A percentile compares a stretch with the other conserved stretches of the same genome.
phyloP scores from a whole-genome alignment of 2,329 filamentous ascomycete genomes.

The Xenosphaeropsis pyriputrescens region DNA sequence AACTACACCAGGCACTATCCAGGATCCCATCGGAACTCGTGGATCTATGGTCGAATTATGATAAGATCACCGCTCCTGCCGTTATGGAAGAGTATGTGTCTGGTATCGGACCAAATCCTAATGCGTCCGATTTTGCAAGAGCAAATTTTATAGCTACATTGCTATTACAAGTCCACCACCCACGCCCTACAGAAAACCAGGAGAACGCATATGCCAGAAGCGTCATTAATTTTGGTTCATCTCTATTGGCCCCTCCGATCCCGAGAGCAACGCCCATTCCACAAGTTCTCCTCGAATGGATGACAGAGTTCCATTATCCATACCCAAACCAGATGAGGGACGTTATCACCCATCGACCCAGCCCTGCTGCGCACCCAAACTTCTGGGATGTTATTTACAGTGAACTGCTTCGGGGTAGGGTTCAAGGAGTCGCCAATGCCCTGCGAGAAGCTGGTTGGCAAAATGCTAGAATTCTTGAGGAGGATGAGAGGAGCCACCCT shows the following conservation, averaged over 20 bases:
- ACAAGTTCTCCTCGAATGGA: constrained; percentile 70
- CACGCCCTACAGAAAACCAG: constrained; percentile 21
- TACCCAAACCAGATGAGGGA: constrained; percentile 52
- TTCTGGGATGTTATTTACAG: constrained; percentile 82
- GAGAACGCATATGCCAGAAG: constrained; percentile 3
- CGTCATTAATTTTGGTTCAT: constrained; percentile 20
- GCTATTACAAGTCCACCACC: constrained; percentile 67
- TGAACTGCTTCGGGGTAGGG: constrained; percentile 59
- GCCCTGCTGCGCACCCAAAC: constrained; percentile 58
- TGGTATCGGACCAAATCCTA: constrained; percentile 49
- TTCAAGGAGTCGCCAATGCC: constrained; percentile 50
- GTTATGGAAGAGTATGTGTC: constrained; percentile 37
- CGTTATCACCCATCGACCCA: constrained; percentile 49
- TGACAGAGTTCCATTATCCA: constrained; percentile 59
- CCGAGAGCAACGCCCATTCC: constrained; percentile 43
- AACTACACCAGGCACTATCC: constrained; percentile 40
- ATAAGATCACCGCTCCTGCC: constrained; percentile 26
- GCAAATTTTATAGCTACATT: constrained; percentile 68
- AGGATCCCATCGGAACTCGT: constrained; percentile 35
- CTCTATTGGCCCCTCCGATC: constrained; percentile 16
- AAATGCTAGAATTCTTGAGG: constrained; percentile 44
- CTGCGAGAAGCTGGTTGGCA: constrained; percentile 68
- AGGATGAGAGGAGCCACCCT: constrained; percentile 44
- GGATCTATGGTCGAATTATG: constrained; percentile 38
- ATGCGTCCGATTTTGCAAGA: constrained; percentile 52